Percentiles rank a stretch among this genome's conserved stretches.
Conservation (phyloP, 805 yeast species). For the Ogataea allantospora region DNA sequence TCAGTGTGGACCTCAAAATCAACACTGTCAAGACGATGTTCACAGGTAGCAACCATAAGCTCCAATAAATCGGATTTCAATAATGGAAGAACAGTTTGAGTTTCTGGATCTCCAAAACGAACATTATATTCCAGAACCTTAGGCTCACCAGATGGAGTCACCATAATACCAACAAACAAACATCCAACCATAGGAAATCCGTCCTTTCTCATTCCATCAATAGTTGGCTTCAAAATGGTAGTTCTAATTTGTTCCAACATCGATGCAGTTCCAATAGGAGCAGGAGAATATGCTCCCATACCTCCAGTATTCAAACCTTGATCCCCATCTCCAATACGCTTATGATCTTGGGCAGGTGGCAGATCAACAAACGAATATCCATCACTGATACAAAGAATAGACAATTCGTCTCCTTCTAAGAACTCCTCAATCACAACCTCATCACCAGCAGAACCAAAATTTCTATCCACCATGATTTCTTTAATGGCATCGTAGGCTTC, state of each 20-base stretch:
- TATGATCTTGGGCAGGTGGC: constrained; percentile 98
- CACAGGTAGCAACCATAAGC: constrained; percentile 89
- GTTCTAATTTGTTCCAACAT: constrained; percentile 68
- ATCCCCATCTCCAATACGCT: constrained; percentile 91
- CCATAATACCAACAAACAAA: constrained; percentile 91
- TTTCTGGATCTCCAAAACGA: constrained; percentile 98
- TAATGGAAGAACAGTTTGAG: constrained; percentile 92
- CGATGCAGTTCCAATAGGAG: constrained; percentile 86
- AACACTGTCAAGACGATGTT: constrained; percentile 88
- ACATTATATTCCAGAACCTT: constrained; percentile 96
- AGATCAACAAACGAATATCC: constrained; percentile 88
- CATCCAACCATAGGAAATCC: constrained; percentile 96
- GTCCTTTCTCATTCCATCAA: constrained; percentile 94
- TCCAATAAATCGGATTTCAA: constrained; percentile 90
- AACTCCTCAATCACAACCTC: constrained; percentile 94
- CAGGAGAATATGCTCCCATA: constrained; percentile 99
- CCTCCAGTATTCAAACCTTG: constrained; percentile 97
- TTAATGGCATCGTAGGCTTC: constrained; percentile 85
- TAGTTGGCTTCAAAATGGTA: constrained; percentile 82
- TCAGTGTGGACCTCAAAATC: constrained; percentile 49
- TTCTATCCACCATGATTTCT: constrained; percentile 84
- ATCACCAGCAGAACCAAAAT: constrained; percentile 92
- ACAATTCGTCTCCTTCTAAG: constrained; percentile 94
- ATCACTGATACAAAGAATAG: constrained; percentile 87
- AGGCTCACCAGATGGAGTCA: constrained; percentile 77